Base-by-base conservation (phyloP, 805 yeast genomes). In the Candida silvatica region DNA sequence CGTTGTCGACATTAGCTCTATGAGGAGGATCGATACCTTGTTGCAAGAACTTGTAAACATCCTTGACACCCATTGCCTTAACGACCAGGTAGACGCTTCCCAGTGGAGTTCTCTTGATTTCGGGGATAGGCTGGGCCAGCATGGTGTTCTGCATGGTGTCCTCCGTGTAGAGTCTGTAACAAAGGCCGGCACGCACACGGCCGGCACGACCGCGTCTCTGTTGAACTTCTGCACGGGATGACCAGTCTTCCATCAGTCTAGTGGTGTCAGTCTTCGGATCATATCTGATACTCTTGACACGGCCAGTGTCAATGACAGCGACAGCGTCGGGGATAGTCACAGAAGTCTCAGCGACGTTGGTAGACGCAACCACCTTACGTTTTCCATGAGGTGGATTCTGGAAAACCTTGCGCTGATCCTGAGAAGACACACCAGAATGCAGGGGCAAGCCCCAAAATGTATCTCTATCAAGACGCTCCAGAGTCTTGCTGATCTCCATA, bases 181-280 rank as follows among this genome's bases (percentile, higher is more conserved):
- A 87, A 11, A 65, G 62, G 38, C 98, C 98, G 18, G 66, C 66
- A 24, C 78, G 72, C 9, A 90, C 86, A 71, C 98, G 88, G 43
- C 98, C 98, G n/a, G 97, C 90, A 64, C 98, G 82, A 54, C 98
- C 98, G 55, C 95, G 68, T 61, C 98, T 72, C 58, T 90, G 98
- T 17, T 76, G 71, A 17, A 79, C 79, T 49, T 94, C 95, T 0
- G 97, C 97, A 42, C 72, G 73, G 0, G 97, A 88, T 17, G 86
- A 85, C 86, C 95, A 90, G 4, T 69, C 66, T 47, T 90, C 97
- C 4, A 76, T 65, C 31, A 90, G 65, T 36, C 72, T 72, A 0
- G 92, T 77, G 4, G 87, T 71, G 45, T 82, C 82, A 12, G 76
- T 64, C 25, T 61, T 65, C 0, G 85, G 48, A 51, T 85, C 88